Evolutionary conservation across 257 asterid species (phyloP), one percentile per base, ranked within the genome.

Genomic region (Penstemon davidsonii): DNA sequence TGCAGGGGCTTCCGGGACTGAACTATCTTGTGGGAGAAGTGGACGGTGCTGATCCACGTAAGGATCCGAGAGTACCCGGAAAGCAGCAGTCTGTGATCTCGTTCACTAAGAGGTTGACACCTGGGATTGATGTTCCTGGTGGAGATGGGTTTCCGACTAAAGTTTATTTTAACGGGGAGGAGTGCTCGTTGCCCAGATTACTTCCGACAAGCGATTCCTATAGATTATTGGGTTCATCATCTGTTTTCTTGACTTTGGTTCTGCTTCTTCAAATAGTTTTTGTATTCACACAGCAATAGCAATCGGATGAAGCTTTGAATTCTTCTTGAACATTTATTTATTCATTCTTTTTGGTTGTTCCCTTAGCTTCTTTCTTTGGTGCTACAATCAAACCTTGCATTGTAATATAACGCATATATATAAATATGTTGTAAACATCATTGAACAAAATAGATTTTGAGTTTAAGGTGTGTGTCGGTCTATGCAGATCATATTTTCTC

Each of bases 51-150:
- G 36, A 85, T 49, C 94, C 92, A 0, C 39, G 25, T 67, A 84
- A 75, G 71, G 89, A 86, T 67, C 87, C 83, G 5, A 55, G 89
- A 2, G 82, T 88, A 0, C 99, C 99, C 0, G 99, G 99, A 6
- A 94, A 88, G 79, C 96, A 94, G 57, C 99, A 94, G 79, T 87
- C 99, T 0, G 96, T 94, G 5, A 82, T 94, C 76, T 94, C 99
- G 2, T 94, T 94, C 80, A 85, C 83, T 4, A 94, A 94, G 86
- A 91, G 76, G 84, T 60, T 80, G 66, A 84, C 84, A 0, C 97
- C 96, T 0, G 92, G 86, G 0, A 75, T 86, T 10, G 63, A 88
- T 25, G 54, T 94, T 36, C 70, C 96, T 0, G 80, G 55, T 3
- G 97, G 99, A 7, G 97, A 91, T 55, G 99, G 99, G 4, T 93